Percentiles rank a stretch among this genome's conserved stretches.
These are phyloP conservation scores for Kuraishia hungarica DNA, from an alignment of 805 yeast species.

Conservation along the genomic window DNA sequence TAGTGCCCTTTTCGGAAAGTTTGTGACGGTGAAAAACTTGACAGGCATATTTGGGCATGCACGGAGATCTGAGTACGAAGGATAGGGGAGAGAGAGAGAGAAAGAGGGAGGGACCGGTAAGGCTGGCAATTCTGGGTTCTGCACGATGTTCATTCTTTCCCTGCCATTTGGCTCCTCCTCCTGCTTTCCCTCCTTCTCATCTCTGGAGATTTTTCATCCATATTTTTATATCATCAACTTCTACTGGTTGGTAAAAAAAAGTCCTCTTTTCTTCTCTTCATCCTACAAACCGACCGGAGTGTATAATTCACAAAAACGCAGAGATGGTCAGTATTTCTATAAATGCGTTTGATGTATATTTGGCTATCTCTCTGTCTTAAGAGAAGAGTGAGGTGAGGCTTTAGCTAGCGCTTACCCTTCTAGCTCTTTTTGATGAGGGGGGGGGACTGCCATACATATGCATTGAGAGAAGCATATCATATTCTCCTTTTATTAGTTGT, in stretches of 20 bases:
- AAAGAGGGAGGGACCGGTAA: no score
- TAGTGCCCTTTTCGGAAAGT: not conserved
- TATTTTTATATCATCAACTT: not conserved
- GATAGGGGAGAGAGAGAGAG: no score
- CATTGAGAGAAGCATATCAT: not conserved
- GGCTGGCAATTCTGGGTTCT: no score
- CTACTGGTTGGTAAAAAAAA: not conserved
- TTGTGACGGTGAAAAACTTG: not conserved
- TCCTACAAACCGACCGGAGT: conserved; percentile 77
- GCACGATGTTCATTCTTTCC: not conserved
- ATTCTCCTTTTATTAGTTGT: not conserved
- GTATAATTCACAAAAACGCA: conserved; percentile 60
- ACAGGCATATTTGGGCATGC: not conserved
- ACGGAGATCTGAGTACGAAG: not conserved
- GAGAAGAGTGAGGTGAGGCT: not conserved
- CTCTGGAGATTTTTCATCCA: not conserved
- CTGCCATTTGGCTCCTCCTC: not conserved
- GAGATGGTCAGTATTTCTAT: conserved; percentile 87
- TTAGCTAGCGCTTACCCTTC: not conserved
- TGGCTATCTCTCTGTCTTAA: not conserved
- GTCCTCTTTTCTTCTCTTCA: not conserved
- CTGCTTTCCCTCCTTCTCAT: not conserved
- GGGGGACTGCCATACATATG: no score
- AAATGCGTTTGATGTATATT: not conserved
- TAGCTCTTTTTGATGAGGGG: not conserved